These are phyloP conservation scores for Dimocarpus longan DNA, from an alignment of 345 rosid species.

Conservation along the genomic window DNA sequence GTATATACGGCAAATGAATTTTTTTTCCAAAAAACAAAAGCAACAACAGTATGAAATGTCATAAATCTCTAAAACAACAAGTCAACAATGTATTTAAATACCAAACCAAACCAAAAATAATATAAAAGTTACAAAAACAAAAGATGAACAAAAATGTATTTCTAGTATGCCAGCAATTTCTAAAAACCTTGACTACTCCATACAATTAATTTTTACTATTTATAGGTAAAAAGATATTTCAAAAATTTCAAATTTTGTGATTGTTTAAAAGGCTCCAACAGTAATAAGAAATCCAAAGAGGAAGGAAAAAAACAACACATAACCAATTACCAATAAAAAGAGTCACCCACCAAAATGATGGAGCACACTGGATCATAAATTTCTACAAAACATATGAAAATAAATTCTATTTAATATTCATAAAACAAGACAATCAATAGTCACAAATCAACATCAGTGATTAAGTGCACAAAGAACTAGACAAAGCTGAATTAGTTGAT, in stretches of 20 bases:
- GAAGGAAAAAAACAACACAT: neutral
- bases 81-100: too few species aligned
- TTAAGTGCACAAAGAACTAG: neutral
- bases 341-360: neutral
- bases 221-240: neutral
- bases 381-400: neutral
- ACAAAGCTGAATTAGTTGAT: neutral
- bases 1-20: too few species aligned
- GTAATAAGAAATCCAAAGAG: neutral
- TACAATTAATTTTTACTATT: neutral
- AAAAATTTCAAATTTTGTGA: neutral
- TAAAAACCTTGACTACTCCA: too few species aligned
- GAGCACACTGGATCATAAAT: neutral
- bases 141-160: too few species aligned
- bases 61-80: too few species aligned
- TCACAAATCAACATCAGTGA: neutral
- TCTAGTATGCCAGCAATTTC: too few species aligned
- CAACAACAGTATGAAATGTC: too few species aligned
- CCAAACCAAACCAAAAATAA: too few species aligned
- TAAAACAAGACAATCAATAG: neutral
- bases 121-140: too few species aligned
- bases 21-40: too few species aligned
- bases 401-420: too few species aligned
- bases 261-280: neutral
- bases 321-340: neutral